These are phyloP conservation scores for Geranium incanum DNA, from an alignment of 441 rosid genomes.

Conservation along the genomic window DNA sequence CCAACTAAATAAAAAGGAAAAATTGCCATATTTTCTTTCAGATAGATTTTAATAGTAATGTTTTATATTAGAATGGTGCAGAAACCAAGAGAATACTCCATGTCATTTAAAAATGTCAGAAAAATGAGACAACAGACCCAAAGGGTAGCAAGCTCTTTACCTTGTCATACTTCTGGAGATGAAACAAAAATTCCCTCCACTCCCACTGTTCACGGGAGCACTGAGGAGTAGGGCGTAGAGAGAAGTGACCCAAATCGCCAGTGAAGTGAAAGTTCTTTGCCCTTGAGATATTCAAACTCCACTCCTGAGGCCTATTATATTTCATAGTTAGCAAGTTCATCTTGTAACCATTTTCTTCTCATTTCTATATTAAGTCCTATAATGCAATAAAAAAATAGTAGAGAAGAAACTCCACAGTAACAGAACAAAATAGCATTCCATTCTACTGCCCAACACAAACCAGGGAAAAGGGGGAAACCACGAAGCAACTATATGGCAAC, in stretches of 20 bases:
- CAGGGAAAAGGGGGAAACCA: not conserved
- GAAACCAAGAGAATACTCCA: not conserved
- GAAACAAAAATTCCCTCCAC: slow-evolving; percentile 26
- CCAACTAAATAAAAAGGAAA: not conserved
- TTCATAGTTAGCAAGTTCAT: slow-evolving; percentile 4
- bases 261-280: slow-evolving; percentile 6
- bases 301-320: slow-evolving; percentile 21
- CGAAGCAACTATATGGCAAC: not conserved
- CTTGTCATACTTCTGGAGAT: slow-evolving; percentile 16
- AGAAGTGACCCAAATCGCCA: slow-evolving; percentile 20
- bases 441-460: not conserved
- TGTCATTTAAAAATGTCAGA: not conserved
- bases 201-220: slow-evolving; percentile 24
- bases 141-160: slow-evolving; percentile 20
- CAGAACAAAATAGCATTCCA: not conserved
- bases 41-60: not conserved
- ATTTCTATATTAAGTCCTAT: not conserved
- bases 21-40: not conserved
- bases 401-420: not conserved
- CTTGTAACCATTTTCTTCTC: not conserved
- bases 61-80: not conserved
- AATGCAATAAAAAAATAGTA: slow-evolving; percentile 1
- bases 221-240: slow-evolving; percentile 26
- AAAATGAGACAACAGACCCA: not conserved
- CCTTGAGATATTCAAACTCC: slow-evolving; percentile 21